Evolutionary conservation across 176 grass and related monocot species (phyloP), one percentile per base, ranked within the genome.

Genomic region (Oryza nivara): DNA sequence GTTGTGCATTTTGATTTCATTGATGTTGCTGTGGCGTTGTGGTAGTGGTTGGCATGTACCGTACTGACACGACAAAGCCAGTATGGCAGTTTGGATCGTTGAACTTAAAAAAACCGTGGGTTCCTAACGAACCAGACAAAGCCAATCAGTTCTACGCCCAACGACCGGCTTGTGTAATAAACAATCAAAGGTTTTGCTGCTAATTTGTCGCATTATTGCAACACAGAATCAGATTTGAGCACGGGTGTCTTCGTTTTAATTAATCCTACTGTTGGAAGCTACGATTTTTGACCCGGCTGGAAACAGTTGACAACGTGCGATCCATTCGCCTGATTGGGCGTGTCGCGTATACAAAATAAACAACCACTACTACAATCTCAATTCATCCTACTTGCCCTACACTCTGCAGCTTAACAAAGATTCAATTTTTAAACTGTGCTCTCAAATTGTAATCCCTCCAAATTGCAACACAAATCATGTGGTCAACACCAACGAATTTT

Each of bases 131-230:
- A 46, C 46, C 13, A 26, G 23, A 32, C 35, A 58, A 23, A 63
- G 63, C 14, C 0, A 22, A 22, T 9, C 32, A 45, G 2, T 25
- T 23, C 11, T 34, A 67, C 26, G 45, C 45, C 72, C 8, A 80
- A 81, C 72, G 22, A 8, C 88, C 73, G 66, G 78, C 72, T 47
- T 14, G 23, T 67, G 23, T 9, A 58, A 65, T 67, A 20, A 74
- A 30, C 66, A 54, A 26, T 40, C 20, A 7, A 7, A 10, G 22
- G 32, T 1, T 13, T 80, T 17, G 63, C 47, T 2, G 7, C 70
- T 52, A 32, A 54, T 75, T 85, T 89, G 82, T 80, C 83, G 76
- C 82, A 15, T 68, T 74, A 82, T 22, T 82, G 51, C 5, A 17
- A 7, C 6, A 32, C 32, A 34, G 70, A 76, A 54, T 36, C 67